Evolutionary conservation across 345 rosid genomes (phyloP), one percentile per base, ranked within the genome.

Genomic region (Salix koriyanagi): DNA sequence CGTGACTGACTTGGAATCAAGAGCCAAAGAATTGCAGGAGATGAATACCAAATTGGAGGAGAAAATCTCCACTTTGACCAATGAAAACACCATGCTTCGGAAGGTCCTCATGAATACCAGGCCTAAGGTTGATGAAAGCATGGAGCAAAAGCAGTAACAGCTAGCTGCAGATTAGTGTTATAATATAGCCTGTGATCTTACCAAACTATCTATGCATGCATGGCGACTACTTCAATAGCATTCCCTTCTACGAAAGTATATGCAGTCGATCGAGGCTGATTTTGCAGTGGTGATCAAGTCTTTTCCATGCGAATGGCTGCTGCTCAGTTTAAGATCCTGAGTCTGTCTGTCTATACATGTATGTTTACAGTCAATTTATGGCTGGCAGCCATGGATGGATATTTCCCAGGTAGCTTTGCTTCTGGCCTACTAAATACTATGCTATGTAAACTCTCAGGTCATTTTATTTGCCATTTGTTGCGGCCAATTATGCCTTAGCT

Each of bases 41-140:
- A 79, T 25, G 1, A 92, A 90, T 79, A 85, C 84, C n/a, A 83
- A 86, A 74, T 75, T 92, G 16, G 91, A 89, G 65, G 93, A 90
- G 86, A 90, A 82, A 82, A 88, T 89, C 18, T 90, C 93, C 0
- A 92, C 91, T 76, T 65, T 90, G 79, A 75, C 42, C 67, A 92
- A 92, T 44, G 97, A 90, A 78, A 92, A 92, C 78, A 66, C 78
- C 11, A 89, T 90, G 97, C 97, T 92, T 58, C 84, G 97, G 42
- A 88, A 90, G 87, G 81, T 91, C 48, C 89, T 88, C 37, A 65
- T 88, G 76, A 91, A 89, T 85, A 88, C 91, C 0, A 83, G 96
- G 83, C 96, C 91, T 34, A 90, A 90, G 83, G 70, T 80, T 37
- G 96, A 90, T 50, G 83, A 87, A 39, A 80, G 61, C 74, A 78